Base-by-base conservation (phyloP, 495 filamentous ascomycete genomes). In the Chaetomium tenue region DNA sequence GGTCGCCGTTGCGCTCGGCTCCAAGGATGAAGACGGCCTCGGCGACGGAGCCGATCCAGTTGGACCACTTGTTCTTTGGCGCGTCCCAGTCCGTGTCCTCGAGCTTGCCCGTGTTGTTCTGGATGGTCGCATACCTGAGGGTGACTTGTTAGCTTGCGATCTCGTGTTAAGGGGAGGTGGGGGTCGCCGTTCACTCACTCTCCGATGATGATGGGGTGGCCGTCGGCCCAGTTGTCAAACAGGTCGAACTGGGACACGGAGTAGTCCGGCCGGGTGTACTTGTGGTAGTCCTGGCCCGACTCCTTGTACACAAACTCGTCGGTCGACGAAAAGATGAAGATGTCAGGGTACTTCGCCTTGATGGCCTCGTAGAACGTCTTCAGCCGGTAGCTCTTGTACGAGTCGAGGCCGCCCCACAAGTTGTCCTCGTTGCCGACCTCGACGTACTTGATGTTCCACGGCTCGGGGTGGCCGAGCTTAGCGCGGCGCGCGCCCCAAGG, bases 11-110 rank as follows among this genome's bases (percentile, higher is more conserved):
- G 25, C 87, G 78, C 74, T 91, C 88, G 48, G 85, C 79, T 28
- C 86, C 87, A 42, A 91, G 80, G 65, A 89, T 80, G 65, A 84
- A 88, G 30, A 90, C 82, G 2, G 87, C 87, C 67, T 92, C 88
- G 26, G 77, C 81, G 46, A 89, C 84, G 48, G 81, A 80, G 46
- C 83, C 85, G 61, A 80, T 81, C 84, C 84, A 56, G 53, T 39
- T 56, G 53, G 53, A 56, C 53, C 53, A 56, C 53, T 20, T n/a
- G 53, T 56, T 56, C 53, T 56, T 47, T 39, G 56, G 39, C 13
- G 56, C 39, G 40, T 59, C 88, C 75, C 76, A 79, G 3, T 77
- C 76, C 42, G 74, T 71, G 15, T 71, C 65, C 54, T 66, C 68
- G 46, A 77, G 70, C 9, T 72, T 69, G 0, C 73, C 60, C 50